Evolutionary conservation across 179 eudicot species (phyloP).

Genomic region (Pouteria campechiana): DNA sequence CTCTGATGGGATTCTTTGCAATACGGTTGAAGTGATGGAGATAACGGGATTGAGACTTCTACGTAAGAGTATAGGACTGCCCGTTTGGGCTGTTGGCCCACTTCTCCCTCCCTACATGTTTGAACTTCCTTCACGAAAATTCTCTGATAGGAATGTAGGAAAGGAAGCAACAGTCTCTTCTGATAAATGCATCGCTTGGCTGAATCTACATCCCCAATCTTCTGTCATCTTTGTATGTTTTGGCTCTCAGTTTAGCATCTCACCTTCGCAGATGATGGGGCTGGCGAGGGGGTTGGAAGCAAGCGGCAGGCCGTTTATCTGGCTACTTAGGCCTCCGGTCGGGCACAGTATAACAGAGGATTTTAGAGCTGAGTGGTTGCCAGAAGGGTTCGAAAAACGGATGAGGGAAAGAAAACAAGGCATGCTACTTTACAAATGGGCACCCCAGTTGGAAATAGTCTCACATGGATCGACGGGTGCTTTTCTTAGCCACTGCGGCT

Average conservation of each 20-base stretch:
- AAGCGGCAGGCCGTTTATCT: conserved; percentile 19
- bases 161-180: conserved; percentile 20
- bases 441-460: neutral
- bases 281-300: neutral
- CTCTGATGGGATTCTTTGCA: conserved; percentile 49
- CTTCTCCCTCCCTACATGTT: conserved; percentile 34
- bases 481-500: conserved; percentile 4
- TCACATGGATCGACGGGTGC: conserved; percentile 3
- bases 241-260: neutral
- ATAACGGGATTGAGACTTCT: conserved; percentile 46
- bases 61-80: conserved; percentile 24
- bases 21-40: conserved; percentile 60
- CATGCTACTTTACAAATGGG: neutral
- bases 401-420: neutral
- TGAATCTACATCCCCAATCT: conserved; percentile 20
- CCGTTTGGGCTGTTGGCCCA: conserved; percentile 69
- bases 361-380: conserved; percentile 5
- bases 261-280: neutral
- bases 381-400: conserved; percentile 1
- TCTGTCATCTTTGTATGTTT: conserved; percentile 2
- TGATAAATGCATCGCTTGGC: conserved; percentile 38
- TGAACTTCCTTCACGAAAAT: too few relatives aligned
- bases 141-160: too few relatives aligned
- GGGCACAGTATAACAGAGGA: neutral
- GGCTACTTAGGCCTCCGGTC: neutral